Base-by-base conservation (phyloP, 345 rosid species). In the Iberis pinnata region DNA sequence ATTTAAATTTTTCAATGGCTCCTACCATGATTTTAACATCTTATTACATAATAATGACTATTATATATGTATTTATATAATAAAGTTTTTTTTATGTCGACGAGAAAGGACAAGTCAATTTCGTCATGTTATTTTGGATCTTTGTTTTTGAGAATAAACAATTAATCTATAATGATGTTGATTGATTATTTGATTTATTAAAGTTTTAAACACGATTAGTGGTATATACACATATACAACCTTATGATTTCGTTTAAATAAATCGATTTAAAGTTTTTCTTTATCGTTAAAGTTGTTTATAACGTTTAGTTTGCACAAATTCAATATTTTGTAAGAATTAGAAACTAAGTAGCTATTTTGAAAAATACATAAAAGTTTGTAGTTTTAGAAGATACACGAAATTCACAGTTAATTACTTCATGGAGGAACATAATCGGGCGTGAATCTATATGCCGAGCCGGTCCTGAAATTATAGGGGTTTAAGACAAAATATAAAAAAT, bases 121-220 rank as follows among this genome's bases (percentile, higher is more conserved):
- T 35, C 36, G 64, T 65, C 53, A 50, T 57, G 43, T 12, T 11
- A 36, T 36, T 51, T 65, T 65, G 70, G 64, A 65, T 65, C 53
- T 43, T 50, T 58, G 48, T 50, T 18, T 32, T 11, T 8, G 42
- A 42, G 24, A 41, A 9, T 50, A 50, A 51, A 12, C 7, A 26
- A 12, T 32, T 50, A 33, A 43, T 18, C 58, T 18, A 31, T 36
- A 50, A 43, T 16, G 59, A 65, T 50, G 59, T 50, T 65, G 59
- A 58, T 43, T 65, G 46, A 12, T 49, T 49, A 29, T 51, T 50
- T 3, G n/a, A n/a, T n/a, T n/a, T n/a, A n/a, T 9, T 2, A 49
- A 46, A 46, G 48, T 54, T 53, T 9, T 53, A 45, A 53, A 53
- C 18, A 37, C 33, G 45, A 52, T 33, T 43, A 51, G 36, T 42